Conservation (phyloP, 2,329 filamentous ascomycete species). For the Hymenoscyphus fraxineus region DNA sequence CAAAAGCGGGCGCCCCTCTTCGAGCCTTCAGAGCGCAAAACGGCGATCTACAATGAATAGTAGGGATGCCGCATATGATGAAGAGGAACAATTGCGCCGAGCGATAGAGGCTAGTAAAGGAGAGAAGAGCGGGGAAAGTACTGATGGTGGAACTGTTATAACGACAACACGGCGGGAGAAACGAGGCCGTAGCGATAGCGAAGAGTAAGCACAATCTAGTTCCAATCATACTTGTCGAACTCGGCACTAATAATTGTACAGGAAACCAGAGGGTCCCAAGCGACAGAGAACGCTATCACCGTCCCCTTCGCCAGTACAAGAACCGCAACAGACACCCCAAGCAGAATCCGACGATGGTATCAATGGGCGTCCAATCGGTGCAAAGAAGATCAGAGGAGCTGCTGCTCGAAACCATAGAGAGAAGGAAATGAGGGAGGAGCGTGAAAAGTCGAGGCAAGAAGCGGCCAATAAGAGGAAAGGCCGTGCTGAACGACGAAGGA, state of each 20-base stretch:
- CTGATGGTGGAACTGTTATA: constrained; percentile 42
- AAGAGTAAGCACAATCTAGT: constrained; percentile 66
- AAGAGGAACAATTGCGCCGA: constrained; percentile 81
- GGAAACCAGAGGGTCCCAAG: constrained; percentile 69
- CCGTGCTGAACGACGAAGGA: constrained; percentile 73
- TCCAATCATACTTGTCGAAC: constrained; percentile 4
- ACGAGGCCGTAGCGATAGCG: constrained; percentile 82
- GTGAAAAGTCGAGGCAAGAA: constrained; percentile 69
- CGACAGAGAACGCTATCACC: constrained; percentile 79
- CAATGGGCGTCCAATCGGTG: constrained; percentile 45
- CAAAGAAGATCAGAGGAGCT: constrained; percentile 58
- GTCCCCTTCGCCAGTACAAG: constrained; percentile 58
- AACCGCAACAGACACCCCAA: constrained; percentile 46
- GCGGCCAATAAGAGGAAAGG: constrained; percentile 77
- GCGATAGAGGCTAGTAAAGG: constrained; percentile 95
- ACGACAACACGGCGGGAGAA: constrained; percentile 64
- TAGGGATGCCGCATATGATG: constrained; percentile 88
- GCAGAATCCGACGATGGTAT: constrained; percentile 72
- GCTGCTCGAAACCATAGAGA: constrained; percentile 57
- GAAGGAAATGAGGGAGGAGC: constrained; percentile 67
- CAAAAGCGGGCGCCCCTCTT: constrained; percentile 52
- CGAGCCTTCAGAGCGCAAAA: constrained; percentile 50
- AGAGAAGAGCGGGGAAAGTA: constrained; percentile 45
- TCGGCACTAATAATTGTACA: constrained; percentile 38
- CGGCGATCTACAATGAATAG: constrained; percentile 97